Base-by-base conservation (phyloP, 1,284 basidiomycete genomes). In the Erythrobasidium hasegawianum region DNA sequence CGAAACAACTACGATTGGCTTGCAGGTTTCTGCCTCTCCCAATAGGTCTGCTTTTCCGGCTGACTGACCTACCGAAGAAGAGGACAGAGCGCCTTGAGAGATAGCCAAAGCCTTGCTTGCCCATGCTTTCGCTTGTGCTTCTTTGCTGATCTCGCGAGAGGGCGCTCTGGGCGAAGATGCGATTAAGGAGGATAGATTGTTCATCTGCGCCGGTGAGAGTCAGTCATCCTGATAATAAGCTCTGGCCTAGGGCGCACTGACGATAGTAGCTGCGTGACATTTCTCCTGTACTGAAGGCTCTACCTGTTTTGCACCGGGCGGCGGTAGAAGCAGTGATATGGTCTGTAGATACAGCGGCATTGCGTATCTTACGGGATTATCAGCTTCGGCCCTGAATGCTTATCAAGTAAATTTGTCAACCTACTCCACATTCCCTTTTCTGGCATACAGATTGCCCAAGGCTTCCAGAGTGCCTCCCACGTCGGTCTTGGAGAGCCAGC, bases 291-390 rank as follows among this genome's bases (percentile, higher is more conserved):
- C 33, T 10, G 68, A 66, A 9, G 68, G 68, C 33, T 57, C 49
- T 3, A 16, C 33, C 38, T 58, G 18, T n/a, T 33, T 43, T 22
- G 39, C 24, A 26, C 33, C 24, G 5, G 55, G 54, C n/a, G 67
- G 67, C 0, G 76, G 76, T 4, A 77, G 54, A 8, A 77, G 72
- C 53, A 77, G 70, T 10, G 72, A 71, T 0, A 78, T 70, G 0
- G 76, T 73, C 59, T 78, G 77, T 9, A 77, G 69, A 67, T 77
- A 77, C 10, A 78, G 71, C 10, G 76, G 76, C 27, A 77, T 73
- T 2, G 77, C 77, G 56, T 73, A 76, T 57, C 33, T 33, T n/a
- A n/a, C n/a, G n/a, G n/a, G n/a, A 26, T 57, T 29, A 13, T 22
- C n/a, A n/a, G n/a, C n/a, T n/a, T n/a, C n/a, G n/a, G n/a, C n/a